Conservation (phyloP, 306 rosid genomes). For the Ceratonia siliqua region DNA sequence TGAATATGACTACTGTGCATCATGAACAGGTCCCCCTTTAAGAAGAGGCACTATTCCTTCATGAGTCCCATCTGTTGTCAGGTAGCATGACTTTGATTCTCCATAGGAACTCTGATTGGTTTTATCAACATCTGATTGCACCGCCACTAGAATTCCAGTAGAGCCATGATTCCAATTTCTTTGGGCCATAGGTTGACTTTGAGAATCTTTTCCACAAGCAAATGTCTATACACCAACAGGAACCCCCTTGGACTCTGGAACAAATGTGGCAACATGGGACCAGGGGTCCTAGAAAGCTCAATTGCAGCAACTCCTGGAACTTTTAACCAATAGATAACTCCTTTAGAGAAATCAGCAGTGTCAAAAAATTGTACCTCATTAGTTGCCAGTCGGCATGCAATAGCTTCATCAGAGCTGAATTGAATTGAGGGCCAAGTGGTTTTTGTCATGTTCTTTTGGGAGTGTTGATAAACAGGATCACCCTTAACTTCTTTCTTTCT, state of each 20-base stretch:
- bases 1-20: conserved; percentile 85
- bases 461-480: conserved; percentile 59
- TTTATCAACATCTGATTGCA: conserved; percentile 92
- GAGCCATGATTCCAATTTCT: conserved; percentile 86
- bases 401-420: conserved; percentile 78
- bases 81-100: conserved; percentile 83
- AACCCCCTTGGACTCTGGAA: conserved; percentile 92
- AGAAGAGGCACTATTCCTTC: conserved; percentile 94
- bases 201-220: conserved; percentile 60
- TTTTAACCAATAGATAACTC: conserved; percentile 58
- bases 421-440: conserved; percentile 80
- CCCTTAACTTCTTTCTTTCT: too few species aligned
- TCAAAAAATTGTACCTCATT: conserved; percentile 90
- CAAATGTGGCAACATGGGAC: conserved; percentile 86
- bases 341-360: conserved; percentile 68
- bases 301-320: conserved; percentile 76
- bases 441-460: conserved; percentile 74
- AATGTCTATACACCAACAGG: conserved; percentile 88
- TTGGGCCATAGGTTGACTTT: conserved; percentile 70
- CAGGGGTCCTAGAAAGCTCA: conserved; percentile 83
- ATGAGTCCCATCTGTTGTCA: conserved; percentile 81
- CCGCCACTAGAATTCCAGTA: conserved; percentile 80
- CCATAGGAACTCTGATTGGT: conserved; percentile 97
- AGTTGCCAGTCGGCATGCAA: conserved; percentile 78
- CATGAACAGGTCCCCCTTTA: conserved; percentile 97